These are phyloP conservation scores for Turritis glabra DNA, from an alignment of 345 rosid species.

Conservation along the genomic window DNA sequence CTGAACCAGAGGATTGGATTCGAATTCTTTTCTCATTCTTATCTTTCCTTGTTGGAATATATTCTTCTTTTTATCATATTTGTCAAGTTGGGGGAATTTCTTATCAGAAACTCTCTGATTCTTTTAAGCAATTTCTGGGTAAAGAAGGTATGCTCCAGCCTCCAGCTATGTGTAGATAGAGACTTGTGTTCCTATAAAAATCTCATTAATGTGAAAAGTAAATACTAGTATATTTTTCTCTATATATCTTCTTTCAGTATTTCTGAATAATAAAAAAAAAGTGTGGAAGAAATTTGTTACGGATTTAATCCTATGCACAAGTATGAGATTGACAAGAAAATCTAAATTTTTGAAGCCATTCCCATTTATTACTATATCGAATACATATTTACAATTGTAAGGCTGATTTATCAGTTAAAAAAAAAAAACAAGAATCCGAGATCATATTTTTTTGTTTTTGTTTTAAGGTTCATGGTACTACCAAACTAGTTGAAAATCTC, in stretches of 20 bases:
- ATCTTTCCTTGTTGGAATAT: constrained; percentile 26
- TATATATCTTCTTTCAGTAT: neutral
- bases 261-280: neutral
- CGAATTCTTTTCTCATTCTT: constrained; percentile 18
- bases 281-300: neutral
- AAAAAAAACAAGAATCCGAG: neutral
- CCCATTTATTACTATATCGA: neutral
- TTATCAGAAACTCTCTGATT: constrained; percentile 21
- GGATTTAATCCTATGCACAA: no score
- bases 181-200: constrained; percentile 13
- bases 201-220: constrained; percentile 7
- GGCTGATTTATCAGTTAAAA: neutral
- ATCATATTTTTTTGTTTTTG: neutral
- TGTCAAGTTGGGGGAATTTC: constrained; percentile 35
- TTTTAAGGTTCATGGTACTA: neutral
- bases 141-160: constrained; percentile 17
- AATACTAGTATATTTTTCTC: no score
- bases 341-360: neutral
- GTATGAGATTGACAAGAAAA: neutral
- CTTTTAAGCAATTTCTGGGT: constrained; percentile 22
- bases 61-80: constrained; percentile 22
- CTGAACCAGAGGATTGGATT: neutral
- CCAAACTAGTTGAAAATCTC: neutral
- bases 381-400: neutral
- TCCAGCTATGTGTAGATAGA: constrained; percentile 22